These are phyloP conservation scores for Pichia thaimueangensis DNA, from an alignment of 805 yeast genomes.

Conservation along the genomic window DNA sequence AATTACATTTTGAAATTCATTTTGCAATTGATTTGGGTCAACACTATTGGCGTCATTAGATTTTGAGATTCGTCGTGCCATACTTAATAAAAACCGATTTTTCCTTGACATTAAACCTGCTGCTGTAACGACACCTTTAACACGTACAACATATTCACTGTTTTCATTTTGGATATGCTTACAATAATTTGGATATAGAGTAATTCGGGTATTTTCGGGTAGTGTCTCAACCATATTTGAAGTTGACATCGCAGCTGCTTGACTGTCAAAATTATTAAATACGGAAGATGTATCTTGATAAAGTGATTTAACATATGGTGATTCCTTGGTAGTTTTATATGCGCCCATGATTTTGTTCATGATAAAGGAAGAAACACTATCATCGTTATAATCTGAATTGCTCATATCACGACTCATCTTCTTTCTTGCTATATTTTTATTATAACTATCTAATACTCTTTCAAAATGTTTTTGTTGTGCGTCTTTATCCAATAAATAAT, in stretches of 20 bases:
- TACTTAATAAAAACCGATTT: slow-evolving; percentile 58
- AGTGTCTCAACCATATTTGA: slow-evolving; percentile 20
- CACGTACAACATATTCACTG: slow-evolving; percentile 46
- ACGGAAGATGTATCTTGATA: slow-evolving; percentile 25
- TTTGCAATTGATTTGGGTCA: slow-evolving; percentile 31
- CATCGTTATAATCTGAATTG: slow-evolving; percentile 12
- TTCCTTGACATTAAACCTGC: slow-evolving; percentile 69
- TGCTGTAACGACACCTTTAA: slow-evolving; percentile 65
- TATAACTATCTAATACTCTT: slow-evolving; percentile 7
- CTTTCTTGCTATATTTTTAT: neutral
- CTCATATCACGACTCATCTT: neutral
- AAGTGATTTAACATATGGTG: slow-evolving; percentile 41
- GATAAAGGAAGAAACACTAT: slow-evolving; percentile 18
- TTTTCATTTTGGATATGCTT: slow-evolving; percentile 28
- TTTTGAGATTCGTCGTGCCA: slow-evolving; percentile 63
- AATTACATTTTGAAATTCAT: slow-evolving; percentile 31
- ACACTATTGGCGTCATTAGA: slow-evolving; percentile 20
- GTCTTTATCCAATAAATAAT: slow-evolving; percentile 19
- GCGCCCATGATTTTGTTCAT: slow-evolving; percentile 41
- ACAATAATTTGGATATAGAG: slow-evolving; percentile 54
- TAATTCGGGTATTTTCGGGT: slow-evolving; percentile 55
- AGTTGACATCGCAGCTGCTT: neutral
- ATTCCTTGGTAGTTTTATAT: slow-evolving; percentile 44
- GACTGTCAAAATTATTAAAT: slow-evolving; percentile 18
- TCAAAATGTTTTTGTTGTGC: slow-evolving; percentile 15